Conservation (phyloP, 1,284 basidiomycete species). For the Austroboletus novae-zelandiae region DNA sequence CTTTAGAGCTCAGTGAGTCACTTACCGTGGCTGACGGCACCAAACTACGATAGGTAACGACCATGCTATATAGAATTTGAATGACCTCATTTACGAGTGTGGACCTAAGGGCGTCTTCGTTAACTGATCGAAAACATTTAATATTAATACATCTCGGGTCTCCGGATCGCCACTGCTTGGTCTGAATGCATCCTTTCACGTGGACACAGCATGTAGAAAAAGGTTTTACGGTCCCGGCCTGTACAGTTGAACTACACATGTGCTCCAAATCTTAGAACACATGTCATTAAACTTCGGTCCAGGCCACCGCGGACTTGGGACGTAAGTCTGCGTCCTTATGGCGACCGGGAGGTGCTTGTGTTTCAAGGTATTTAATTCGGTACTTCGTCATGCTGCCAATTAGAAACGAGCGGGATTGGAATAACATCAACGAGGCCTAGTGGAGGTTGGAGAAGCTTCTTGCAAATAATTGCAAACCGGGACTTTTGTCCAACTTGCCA, state of each 20-base stretch:
- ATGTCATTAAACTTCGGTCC: too few species aligned
- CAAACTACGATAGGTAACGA: constrained; percentile 6
- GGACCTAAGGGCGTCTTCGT: constrained; percentile 4
- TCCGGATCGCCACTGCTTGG: constrained; percentile 15
- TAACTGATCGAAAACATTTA: constrained; percentile 17
- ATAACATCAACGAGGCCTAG: too few species aligned
- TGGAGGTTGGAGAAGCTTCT: too few species aligned
- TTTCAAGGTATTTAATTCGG: constrained; percentile 12
- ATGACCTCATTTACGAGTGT: constrained; percentile 18
- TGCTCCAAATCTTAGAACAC: too few species aligned
- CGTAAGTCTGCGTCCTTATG: constrained; percentile 10
- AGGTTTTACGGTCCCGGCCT: constrained; percentile 17
- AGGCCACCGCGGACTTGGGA: constrained; percentile 23
- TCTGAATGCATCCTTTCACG: constrained; percentile 2
- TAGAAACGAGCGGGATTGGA: too few species aligned
- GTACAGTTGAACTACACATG: neutral
- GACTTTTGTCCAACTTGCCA: too few species aligned
- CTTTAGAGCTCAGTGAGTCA: neutral
- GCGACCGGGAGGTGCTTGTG: constrained; percentile 3
- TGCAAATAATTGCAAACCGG: too few species aligned
- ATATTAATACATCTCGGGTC: constrained; percentile 5
- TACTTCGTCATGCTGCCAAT: neutral
- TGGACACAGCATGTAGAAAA: constrained; percentile 12
- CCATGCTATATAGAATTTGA: constrained; percentile 1
- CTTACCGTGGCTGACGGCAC: neutral